These are phyloP conservation scores for Trichosporon ovoides DNA, from an alignment of 1,284 basidiomycete genomes.

Conservation along the genomic window DNA sequence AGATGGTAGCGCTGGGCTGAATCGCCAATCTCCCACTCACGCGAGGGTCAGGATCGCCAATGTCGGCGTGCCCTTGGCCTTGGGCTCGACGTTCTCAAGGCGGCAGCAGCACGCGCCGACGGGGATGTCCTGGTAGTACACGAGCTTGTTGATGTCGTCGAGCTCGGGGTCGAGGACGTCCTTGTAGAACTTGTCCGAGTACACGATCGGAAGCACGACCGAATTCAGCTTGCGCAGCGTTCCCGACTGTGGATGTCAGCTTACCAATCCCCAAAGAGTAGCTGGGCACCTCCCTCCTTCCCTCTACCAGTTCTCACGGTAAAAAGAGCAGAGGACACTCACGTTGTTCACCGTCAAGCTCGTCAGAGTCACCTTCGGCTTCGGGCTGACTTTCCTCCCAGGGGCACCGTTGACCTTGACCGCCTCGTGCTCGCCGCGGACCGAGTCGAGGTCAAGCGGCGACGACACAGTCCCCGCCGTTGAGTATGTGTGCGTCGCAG, in stretches of 20 bases:
- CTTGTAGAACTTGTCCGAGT: conserved; percentile 49
- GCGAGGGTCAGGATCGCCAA: conserved; percentile 45
- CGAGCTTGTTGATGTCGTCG: conserved; percentile 49
- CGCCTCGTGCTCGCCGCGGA: conserved; percentile 36
- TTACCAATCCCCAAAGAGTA: neutral
- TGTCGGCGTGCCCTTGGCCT: conserved; percentile 35
- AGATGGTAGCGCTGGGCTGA: no score
- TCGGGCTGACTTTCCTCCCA: conserved; percentile 35
- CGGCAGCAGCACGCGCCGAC: conserved; percentile 44
- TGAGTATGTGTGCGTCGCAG: conserved; percentile 25
- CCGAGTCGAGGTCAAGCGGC: conserved; percentile 37
- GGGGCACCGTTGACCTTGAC: conserved; percentile 26
- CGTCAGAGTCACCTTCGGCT: conserved; percentile 47
- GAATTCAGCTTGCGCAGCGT: conserved; percentile 46
- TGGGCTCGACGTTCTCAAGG: conserved; percentile 25
- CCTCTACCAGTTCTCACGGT: no score
- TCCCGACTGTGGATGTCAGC: conserved; percentile 32
- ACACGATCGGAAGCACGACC: conserved; percentile 45
- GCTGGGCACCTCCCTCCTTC: neutral
- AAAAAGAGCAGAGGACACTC: no score
- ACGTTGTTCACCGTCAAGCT: conserved; percentile 48
- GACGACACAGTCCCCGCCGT: conserved; percentile 43
- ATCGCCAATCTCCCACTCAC: no score
- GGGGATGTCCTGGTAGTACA: conserved; percentile 49
- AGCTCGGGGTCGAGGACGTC: conserved; percentile 40